Conservation (phyloP, 2,329 filamentous ascomycete species). For the Venturia aucupariae region DNA sequence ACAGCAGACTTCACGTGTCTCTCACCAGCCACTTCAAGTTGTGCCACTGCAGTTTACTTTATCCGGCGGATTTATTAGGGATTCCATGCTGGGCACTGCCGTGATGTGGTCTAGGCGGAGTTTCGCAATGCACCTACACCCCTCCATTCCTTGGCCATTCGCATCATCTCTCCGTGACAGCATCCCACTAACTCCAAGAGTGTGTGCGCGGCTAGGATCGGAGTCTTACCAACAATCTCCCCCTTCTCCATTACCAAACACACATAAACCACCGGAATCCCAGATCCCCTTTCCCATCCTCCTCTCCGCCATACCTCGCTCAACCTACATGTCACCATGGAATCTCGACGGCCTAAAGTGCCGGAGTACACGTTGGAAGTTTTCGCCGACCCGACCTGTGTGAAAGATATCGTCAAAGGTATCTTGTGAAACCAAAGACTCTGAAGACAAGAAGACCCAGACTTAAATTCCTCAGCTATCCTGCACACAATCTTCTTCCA, state of each 20-base stretch:
- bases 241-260: neutral
- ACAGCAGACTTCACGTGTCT: neutral
- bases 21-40: neutral
- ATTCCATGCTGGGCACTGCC: too few species aligned
- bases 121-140: neutral
- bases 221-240: neutral
- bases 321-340: slow-evolving; percentile 14
- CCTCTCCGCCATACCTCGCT: neutral
- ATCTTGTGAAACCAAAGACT: slow-evolving; percentile 13
- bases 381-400: slow-evolving; percentile 80
- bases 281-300: too few species aligned
- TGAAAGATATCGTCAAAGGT: slow-evolving; percentile 93
- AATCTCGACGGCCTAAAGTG: slow-evolving; percentile 13
- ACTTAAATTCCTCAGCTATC: slow-evolving; percentile 50
- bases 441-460: neutral
- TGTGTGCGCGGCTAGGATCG: neutral
- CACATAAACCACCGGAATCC: neutral
- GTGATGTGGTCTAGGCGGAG: neutral
- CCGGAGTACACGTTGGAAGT: slow-evolving; percentile 91
- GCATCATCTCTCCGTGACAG: neutral
- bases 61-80: too few species aligned
- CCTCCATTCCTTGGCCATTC: neutral
- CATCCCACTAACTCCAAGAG: neutral
- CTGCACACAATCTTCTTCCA: slow-evolving; percentile 98
- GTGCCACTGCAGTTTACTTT: neutral